These are phyloP conservation scores for Dactylorhiza incarnata DNA, from an alignment of 106 monocot species.

Conservation along the genomic window DNA sequence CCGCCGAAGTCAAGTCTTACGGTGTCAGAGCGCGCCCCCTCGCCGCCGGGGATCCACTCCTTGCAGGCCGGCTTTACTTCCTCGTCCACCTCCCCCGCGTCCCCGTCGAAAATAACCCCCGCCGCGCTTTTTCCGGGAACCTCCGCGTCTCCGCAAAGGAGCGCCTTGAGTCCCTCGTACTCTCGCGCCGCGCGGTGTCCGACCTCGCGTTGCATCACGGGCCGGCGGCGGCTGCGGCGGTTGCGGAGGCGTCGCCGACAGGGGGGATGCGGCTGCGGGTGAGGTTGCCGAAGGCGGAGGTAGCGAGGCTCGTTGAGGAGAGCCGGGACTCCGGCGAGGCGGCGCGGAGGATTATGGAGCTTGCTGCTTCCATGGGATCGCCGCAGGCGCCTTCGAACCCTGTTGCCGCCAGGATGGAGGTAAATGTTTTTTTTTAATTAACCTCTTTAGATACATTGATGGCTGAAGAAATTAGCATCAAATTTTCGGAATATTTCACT, in stretches of 20 bases:
- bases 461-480: too few species aligned
- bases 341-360: constrained; percentile 24
- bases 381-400: neutral
- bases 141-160: constrained; percentile 43
- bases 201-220: constrained; percentile 5
- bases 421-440: too few species aligned
- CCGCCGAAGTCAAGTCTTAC: constrained; percentile 15
- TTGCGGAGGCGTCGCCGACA: neutral
- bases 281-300: constrained; percentile 36
- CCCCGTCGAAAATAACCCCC: constrained; percentile 11
- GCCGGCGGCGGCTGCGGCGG: neutral
- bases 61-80: constrained; percentile 23
- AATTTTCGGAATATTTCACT: too few species aligned
- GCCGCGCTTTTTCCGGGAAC: constrained; percentile 36
- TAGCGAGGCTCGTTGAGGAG: constrained; percentile 27
- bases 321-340: constrained; percentile 24
- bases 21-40: constrained; percentile 17
- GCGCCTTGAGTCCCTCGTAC: constrained; percentile 45
- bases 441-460: too few species aligned
- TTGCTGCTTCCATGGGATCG: constrained; percentile 6
- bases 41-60: constrained; percentile 5
- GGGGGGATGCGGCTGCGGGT: constrained; percentile 19
- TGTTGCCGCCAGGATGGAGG: neutral
- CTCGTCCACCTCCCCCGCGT: constrained; percentile 26
- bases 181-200: constrained; percentile 23